Evolutionary conservation across 106 monocot genomes (phyloP), one percentile per base, ranked within the genome.

Genomic region (Cymbidium sinense): DNA sequence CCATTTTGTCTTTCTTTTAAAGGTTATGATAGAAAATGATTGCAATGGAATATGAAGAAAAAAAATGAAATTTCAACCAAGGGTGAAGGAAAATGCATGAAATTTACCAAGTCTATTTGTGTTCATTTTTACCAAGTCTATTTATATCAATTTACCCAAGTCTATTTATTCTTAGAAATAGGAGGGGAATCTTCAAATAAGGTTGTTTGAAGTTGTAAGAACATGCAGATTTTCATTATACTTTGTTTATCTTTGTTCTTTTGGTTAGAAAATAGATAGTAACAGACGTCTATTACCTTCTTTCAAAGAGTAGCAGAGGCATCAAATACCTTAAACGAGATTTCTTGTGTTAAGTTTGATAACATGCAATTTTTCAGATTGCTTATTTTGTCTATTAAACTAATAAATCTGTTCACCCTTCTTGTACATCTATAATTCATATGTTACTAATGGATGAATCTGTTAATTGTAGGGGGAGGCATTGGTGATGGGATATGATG

Each of bases 401-500:
- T 71, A 71, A 15, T 71, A 19, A 23, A 71, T 39, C 20, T 71
- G n/a, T 21, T 69, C 17, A 37, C 6, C 5, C 71, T 71, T 35
- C 71, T 39, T 12, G 8, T 47, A 4, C 28, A 35, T 28, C 7
- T 28, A 2, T 74, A 21, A 35, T 71, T 79, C 41, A 43, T 27
- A 21, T 44, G 43, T 28, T 74, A 29, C 75, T 81, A 37, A 81
- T 71, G 9, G 64, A 72, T 21, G 71, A 18, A 31, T 34, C 62
- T 11, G 11, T 69, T 86, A 75, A 83, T 76, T 88, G 80, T 76
- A 96, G 96, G 98, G 98, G 27, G 98, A 98, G 83, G 98, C 98
- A 74, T 75, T 98, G 54, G 98, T 98, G 31, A 90, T 94, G 92
- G 98, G 94, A 31, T 98, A 98, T 75, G 98, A 98, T 87, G 88